Conservation (phyloP, 2,329 filamentous ascomycete species). For the Penicillium griseofulvum region DNA sequence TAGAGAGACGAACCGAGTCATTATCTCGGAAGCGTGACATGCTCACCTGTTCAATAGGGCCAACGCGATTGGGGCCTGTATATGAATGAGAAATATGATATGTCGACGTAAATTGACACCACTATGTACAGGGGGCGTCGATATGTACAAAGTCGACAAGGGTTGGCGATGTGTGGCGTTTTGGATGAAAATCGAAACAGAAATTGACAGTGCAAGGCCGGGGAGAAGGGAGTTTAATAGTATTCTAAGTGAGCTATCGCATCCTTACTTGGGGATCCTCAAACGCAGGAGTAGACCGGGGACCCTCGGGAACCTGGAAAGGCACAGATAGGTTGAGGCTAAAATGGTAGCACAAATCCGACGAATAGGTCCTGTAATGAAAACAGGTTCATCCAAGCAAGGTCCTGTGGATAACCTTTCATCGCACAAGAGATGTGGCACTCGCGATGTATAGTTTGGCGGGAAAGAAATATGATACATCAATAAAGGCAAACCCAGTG, state of each 20-base stretch:
- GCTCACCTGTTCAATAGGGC: conserved; percentile 10
- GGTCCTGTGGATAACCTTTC: not conserved
- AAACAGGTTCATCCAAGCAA: conserved; percentile 3
- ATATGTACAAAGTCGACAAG: conserved; percentile 11
- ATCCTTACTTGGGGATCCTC: conserved; percentile 16
- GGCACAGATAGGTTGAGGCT: conserved; percentile 17
- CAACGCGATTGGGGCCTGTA: not conserved
- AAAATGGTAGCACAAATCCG: conserved; percentile 15
- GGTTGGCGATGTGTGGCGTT: not conserved
- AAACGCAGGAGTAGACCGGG: conserved; percentile 17
- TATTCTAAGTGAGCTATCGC: conserved; percentile 20
- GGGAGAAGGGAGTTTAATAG: conserved; percentile 16
- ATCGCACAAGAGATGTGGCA: not conserved
- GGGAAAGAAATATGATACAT: conserved; percentile 4
- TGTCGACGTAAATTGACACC: conserved; percentile 5
- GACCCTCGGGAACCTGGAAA: conserved; percentile 13
- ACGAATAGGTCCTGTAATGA: conserved; percentile 5
- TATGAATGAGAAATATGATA: conserved; percentile 3
- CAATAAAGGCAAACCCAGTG: not conserved
- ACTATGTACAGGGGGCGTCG: conserved; percentile 18
- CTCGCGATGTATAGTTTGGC: not conserved
- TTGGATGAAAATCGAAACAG: conserved; percentile 1
- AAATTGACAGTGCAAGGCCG: conserved; percentile 13
- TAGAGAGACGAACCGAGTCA: conserved; percentile 4
- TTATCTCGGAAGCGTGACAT: not conserved